phyloP scores from a whole-genome alignment of 768 basidiomycete genomes.

The Leccinum sublutescens region DNA sequence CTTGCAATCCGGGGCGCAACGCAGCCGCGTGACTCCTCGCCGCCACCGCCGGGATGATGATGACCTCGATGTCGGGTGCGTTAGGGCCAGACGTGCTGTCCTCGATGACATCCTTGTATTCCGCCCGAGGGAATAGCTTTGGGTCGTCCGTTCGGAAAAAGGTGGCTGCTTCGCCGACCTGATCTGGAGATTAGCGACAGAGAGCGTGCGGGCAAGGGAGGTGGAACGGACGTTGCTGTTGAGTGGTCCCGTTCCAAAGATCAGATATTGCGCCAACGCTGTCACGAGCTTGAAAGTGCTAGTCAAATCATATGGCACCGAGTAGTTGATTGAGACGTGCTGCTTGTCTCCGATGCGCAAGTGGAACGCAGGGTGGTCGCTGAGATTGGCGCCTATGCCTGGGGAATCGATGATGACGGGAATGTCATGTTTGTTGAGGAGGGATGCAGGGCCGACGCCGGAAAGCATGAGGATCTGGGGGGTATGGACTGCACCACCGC shows the following conservation, averaged over 20 bases:
- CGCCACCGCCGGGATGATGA: slow-evolving; percentile 12
- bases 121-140: slow-evolving; percentile 29
- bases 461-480: slow-evolving; percentile 72
- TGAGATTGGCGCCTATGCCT: slow-evolving; percentile 70
- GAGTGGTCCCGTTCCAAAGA: slow-evolving; percentile 48
- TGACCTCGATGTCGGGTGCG: slow-evolving; percentile 32
- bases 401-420: slow-evolving; percentile 60
- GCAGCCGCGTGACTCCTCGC: neutral
- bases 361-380: slow-evolving; percentile 63
- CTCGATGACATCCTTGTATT: slow-evolving; percentile 28
- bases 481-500: slow-evolving; percentile 62
- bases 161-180: slow-evolving; percentile 30
- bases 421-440: slow-evolving; percentile 54
- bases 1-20: slow-evolving; percentile 12
- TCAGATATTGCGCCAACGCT: slow-evolving; percentile 42
- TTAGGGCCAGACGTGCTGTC: slow-evolving; percentile 30
- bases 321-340: slow-evolving; percentile 40
- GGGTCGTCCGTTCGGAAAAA: slow-evolving; percentile 35
- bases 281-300: slow-evolving; percentile 28
- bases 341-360: slow-evolving; percentile 52
- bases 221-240: slow-evolving; percentile 47
- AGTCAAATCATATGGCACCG: slow-evolving; percentile 27
- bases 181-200: neutral
- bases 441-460: slow-evolving; percentile 67
- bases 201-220: neutral